phyloP scores from a whole-genome alignment of 2,329 filamentous ascomycete species.

The Nothomitra cinnamomea region DNA sequence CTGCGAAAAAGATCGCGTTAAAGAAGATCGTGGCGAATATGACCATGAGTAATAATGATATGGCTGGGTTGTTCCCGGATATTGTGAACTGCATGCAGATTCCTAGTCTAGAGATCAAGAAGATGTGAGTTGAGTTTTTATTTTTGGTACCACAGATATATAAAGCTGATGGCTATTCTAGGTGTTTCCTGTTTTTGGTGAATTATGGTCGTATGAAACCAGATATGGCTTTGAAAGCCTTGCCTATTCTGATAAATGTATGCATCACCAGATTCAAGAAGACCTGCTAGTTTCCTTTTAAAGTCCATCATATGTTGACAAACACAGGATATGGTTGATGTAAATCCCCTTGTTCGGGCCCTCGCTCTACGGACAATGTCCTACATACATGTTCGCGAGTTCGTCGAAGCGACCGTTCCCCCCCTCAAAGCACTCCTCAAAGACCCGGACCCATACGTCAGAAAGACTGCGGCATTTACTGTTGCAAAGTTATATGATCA shows the following conservation, averaged over 20 bases:
- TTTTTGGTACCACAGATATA: not conserved
- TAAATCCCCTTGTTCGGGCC: slow-evolving; percentile 80
- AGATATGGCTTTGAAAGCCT: slow-evolving; percentile 81
- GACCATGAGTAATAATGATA: slow-evolving; percentile 99
- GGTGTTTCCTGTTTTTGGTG: slow-evolving; percentile 94
- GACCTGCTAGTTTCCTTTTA: not conserved
- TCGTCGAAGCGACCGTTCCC: slow-evolving; percentile 76
- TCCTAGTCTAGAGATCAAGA: slow-evolving; percentile 92
- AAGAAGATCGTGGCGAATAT: slow-evolving; percentile 99
- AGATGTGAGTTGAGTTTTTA: slow-evolving; percentile 49
- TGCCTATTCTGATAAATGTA: slow-evolving; percentile 72
- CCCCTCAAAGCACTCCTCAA: slow-evolving; percentile 69
- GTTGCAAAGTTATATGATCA: slow-evolving; percentile 98
- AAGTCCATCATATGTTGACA: not conserved
- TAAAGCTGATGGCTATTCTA: slow-evolving; percentile 22
- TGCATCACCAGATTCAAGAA: slow-evolving; percentile 13
- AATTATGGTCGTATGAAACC: slow-evolving; percentile 93
- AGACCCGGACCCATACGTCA: slow-evolving; percentile 86
- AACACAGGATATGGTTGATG: slow-evolving; percentile 76
- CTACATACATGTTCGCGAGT: slow-evolving; percentile 92
- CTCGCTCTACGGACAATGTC: slow-evolving; percentile 89
- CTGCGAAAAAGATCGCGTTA: slow-evolving; percentile 88
- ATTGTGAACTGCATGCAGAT: slow-evolving; percentile 93
- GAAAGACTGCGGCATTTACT: slow-evolving; percentile 90
- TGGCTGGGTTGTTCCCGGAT: slow-evolving; percentile 92